Percentiles rank a stretch among this genome's conserved stretches.
phyloP scores from a whole-genome alignment of 1,284 basidiomycete species.

The Cutaneotrichosporon daszewskae region DNA sequence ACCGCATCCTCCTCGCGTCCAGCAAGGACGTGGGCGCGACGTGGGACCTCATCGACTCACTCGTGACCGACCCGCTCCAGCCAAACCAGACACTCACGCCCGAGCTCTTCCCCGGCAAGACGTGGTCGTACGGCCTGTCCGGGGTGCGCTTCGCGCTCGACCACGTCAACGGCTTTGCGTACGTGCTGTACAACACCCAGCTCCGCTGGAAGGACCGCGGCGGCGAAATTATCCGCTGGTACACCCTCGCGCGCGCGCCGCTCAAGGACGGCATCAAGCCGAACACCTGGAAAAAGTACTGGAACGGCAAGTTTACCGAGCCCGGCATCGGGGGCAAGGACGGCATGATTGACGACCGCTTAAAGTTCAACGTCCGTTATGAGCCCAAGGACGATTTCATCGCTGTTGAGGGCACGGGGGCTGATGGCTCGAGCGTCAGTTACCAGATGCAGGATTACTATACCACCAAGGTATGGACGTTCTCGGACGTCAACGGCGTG shows the following conservation, averaged over 20 bases:
- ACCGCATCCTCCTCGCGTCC: constrained; percentile 1
- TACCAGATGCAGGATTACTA: no score
- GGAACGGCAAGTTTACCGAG: constrained; percentile 1
- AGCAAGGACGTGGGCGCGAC: neutral
- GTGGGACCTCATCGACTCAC: constrained; percentile 2
- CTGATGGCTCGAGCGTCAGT: neutral
- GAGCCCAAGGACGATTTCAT: constrained; percentile 5
- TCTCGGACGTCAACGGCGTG: neutral
- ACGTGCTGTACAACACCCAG: constrained; percentile 5
- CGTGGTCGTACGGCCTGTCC: constrained; percentile 2
- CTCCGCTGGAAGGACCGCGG: constrained; percentile 3
- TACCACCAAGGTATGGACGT: neutral
- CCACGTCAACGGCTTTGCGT: neutral
- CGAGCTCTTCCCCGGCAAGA: constrained; percentile 4
- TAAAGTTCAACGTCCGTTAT: constrained; percentile 1
- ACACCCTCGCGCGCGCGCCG: neutral
- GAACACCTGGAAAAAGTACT: constrained; percentile 1
- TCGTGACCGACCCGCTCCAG: constrained; percentile 1
- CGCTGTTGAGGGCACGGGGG: neutral
- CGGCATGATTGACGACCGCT: neutral
- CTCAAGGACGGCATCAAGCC: neutral
- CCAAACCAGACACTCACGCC: constrained; percentile 2
- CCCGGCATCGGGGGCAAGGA: constrained; percentile 1
- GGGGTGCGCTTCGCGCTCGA: constrained; percentile 3
- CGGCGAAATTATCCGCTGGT: neutral